Conservation (phyloP, 805 yeast genomes). For the Hemisphaericaspora nanyangensis region DNA sequence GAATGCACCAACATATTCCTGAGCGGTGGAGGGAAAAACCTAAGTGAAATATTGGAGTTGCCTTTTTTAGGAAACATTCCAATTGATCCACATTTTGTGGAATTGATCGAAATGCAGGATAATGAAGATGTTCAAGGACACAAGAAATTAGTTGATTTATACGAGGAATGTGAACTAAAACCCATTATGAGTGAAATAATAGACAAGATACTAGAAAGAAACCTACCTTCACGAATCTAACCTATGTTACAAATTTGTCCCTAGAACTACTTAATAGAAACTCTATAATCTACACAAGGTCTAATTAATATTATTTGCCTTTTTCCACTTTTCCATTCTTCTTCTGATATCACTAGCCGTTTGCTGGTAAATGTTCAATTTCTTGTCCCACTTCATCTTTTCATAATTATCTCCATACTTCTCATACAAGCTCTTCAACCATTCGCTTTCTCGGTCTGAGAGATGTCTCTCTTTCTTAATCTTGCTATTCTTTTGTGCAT, state of each 20-base stretch:
- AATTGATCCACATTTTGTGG: conserved; percentile 87
- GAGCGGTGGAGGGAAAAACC: conserved; percentile 80
- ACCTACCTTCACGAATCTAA: conserved; percentile 17
- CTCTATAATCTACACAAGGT: neutral
- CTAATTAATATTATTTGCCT: conserved; percentile 30
- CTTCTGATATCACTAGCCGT: conserved; percentile 78
- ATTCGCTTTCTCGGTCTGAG: conserved; percentile 69
- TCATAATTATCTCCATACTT: conserved; percentile 87
- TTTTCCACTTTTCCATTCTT: conserved; percentile 70
- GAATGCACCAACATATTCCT: conserved; percentile 92
- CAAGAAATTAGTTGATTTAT: conserved; percentile 28
- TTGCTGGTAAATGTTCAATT: conserved; percentile 78
- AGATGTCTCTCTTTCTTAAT: conserved; percentile 50
- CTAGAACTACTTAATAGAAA: neutral
- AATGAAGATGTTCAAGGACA: conserved; percentile 19
- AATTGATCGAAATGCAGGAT: conserved; percentile 70
- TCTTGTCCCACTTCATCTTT: conserved; percentile 90
- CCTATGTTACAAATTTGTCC: neutral
- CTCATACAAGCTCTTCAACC: conserved; percentile 60
- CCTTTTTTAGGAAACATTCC: conserved; percentile 86
- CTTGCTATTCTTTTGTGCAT: conserved; percentile 42
- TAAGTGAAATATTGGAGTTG: conserved; percentile 61
- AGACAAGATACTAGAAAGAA: conserved; percentile 29
- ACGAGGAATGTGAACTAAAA: conserved; percentile 31
- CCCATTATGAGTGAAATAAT: conserved; percentile 35